Conservation (phyloP, 192 early-diverging fungal genomes). For the Kappamyces sp. region DNA sequence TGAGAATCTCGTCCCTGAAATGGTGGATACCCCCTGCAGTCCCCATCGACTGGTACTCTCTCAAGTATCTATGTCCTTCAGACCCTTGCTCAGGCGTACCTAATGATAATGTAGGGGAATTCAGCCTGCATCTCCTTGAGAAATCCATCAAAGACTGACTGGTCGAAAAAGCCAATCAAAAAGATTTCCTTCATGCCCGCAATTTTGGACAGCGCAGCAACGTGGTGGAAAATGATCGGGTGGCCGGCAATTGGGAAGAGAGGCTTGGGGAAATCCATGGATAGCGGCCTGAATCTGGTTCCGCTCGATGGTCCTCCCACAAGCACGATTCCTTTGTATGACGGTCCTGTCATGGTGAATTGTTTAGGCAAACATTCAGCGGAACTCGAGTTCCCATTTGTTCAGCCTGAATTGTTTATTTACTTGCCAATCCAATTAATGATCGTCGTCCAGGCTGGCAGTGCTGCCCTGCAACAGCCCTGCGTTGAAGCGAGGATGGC, state of each 20-base stretch:
- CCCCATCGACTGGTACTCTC: conserved; percentile 94
- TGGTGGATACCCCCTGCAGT: conserved; percentile 97
- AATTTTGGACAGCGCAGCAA: conserved; percentile 83
- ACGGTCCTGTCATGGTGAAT: neutral
- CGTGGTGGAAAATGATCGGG: conserved; percentile 96
- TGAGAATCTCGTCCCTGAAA: conserved; percentile 96
- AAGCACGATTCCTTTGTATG: conserved; percentile 85
- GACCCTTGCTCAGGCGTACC: conserved; percentile 40
- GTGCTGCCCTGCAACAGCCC: too few relatives aligned
- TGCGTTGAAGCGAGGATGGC: too few relatives aligned
- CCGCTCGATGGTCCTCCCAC: conserved; percentile 97
- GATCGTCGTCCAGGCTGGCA: too few relatives aligned
- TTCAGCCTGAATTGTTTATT: too few relatives aligned
- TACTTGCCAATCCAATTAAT: too few relatives aligned
- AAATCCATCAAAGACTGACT: conserved; percentile 85
- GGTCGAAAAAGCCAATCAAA: conserved; percentile 96
- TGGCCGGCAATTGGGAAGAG: conserved; percentile 95
- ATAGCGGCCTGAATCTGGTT: conserved; percentile 95
- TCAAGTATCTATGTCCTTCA: conserved; percentile 68
- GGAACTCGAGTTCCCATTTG: too few relatives aligned
- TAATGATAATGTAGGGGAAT: conserved; percentile 79
- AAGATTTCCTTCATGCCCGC: conserved; percentile 88
- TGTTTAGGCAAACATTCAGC: too few relatives aligned
- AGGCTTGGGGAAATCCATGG: conserved; percentile 94
- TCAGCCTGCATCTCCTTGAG: conserved; percentile 79